Evolutionary conservation across 768 basidiomycete genomes (phyloP), one percentile per base, ranked within the genome.

Genomic region (Mycena haematopus): DNA sequence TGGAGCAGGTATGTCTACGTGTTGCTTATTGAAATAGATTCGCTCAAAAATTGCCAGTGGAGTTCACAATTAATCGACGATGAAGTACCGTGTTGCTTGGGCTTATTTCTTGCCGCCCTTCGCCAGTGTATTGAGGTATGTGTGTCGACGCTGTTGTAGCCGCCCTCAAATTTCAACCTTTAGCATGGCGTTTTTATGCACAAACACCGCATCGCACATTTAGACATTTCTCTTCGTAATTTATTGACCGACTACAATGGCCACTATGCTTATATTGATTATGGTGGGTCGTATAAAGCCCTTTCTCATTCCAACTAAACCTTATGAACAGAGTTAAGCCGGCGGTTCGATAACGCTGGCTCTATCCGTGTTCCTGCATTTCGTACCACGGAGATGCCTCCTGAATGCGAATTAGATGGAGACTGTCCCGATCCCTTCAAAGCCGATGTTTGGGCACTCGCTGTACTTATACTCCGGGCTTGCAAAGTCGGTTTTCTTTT

Each of bases 141-240:
- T 58, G 21, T 44, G 21, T 59, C 13, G 52, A 27, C 46, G 14
- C 27, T 40, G n/a, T 55, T 50, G 22, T 29, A 27, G 1, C 10
- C 8, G 22, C 17, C 19, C 33, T 58, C 21, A 45, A 51, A 47
- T 22, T 31, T 40, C 17, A 35, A 61, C 27, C 54, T 42, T 8
- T 61, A 92, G 90, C 90, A 92, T 68, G 75, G 82, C 27, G 80
- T 76, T 3, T 92, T 91, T 74, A 85, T 92, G 86, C 91, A 92
- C 70, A 77, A 77, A 51, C 81, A 87, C 70, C 76, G 73, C 57
- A 81, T 90, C 53, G 87, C 85, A 7, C 90, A 92, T 71, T 77
- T 92, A 44, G 91, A 92, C 70, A 87, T 92, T 49, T 90, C 89
- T 11, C 68, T 87, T 36, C 81, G 82, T 62, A 92, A 92, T 69